Percentiles rank a stretch among this genome's conserved stretches.
Conservation (phyloP, 1,139 yeast genomes). For the Geotrichum restrictum region DNA sequence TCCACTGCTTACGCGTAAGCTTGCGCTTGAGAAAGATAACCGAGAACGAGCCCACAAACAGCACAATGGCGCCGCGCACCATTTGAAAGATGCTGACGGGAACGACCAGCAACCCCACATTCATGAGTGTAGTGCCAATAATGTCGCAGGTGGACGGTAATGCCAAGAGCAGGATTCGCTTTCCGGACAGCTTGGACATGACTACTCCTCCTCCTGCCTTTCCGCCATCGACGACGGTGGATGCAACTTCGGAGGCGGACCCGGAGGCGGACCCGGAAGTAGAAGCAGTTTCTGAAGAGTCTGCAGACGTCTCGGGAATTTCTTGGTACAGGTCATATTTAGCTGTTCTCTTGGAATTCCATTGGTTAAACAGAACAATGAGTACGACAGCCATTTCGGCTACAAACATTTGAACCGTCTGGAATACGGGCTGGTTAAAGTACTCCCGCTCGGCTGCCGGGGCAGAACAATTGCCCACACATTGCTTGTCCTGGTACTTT, state of each 20-base stretch:
- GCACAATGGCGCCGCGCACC: constrained; percentile 74
- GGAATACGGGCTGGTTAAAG: constrained; percentile 77
- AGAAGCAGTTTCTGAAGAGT: not conserved
- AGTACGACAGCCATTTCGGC: constrained; percentile 60
- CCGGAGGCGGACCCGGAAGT: not conserved
- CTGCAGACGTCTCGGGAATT: not conserved
- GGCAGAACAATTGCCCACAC: constrained; percentile 55
- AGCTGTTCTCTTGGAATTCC: not conserved
- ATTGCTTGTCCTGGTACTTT: constrained; percentile 73
- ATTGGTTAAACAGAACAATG: constrained; percentile 31
- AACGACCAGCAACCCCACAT: constrained; percentile 66
- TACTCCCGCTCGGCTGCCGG: constrained; percentile 43
- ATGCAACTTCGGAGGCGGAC: not conserved
- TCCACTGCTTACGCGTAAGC: constrained; percentile 65
- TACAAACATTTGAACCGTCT: constrained; percentile 75
- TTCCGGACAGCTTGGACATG: constrained; percentile 27
- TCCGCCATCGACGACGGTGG: not conserved
- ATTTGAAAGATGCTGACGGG: constrained; percentile 85
- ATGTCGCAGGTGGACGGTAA: constrained; percentile 72
- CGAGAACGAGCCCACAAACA: constrained; percentile 72
- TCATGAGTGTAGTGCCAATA: constrained; percentile 69
- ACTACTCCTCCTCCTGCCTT: constrained; percentile 9
- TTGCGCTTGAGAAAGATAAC: constrained; percentile 56
- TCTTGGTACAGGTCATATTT: constrained; percentile 2
- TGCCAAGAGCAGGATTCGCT: constrained; percentile 42